phyloP scores from a whole-genome alignment of 2,329 filamentous ascomycete species.

The Aureobasidium sp. region DNA sequence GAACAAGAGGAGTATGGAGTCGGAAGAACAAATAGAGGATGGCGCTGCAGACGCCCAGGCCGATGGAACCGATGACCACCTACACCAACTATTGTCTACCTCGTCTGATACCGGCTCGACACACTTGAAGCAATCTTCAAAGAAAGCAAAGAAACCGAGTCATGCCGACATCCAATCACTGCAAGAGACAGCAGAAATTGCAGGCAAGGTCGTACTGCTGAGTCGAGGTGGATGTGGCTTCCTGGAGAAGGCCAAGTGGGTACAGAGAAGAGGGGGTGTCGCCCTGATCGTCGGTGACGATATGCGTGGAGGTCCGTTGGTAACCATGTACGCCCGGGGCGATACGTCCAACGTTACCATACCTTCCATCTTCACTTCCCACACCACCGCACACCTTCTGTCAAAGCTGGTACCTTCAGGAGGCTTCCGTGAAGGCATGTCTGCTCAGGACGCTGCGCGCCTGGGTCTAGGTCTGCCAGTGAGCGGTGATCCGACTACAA shows the following conservation, averaged over 20 bases:
- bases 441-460: conserved; percentile 52
- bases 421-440: conserved; percentile 53
- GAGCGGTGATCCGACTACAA: conserved; percentile 17
- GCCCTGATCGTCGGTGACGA: conserved; percentile 93
- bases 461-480: conserved; percentile 34
- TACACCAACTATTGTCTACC: conserved; percentile 54
- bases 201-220: conserved; percentile 84
- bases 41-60: conserved; percentile 33
- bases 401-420: conserved; percentile 76
- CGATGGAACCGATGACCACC: conserved; percentile 80
- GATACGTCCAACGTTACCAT: conserved; percentile 94
- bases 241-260: conserved; percentile 95
- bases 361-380: conserved; percentile 87
- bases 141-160: conserved; percentile 28
- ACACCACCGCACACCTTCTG: conserved; percentile 87
- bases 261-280: conserved; percentile 78
- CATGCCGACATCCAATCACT: conserved; percentile 89
- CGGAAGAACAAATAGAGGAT: conserved; percentile 5
- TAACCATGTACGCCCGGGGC: conserved; percentile 97
- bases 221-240: conserved; percentile 94
- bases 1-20: conserved; percentile 20
- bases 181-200: conserved; percentile 86
- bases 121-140: conserved; percentile 30
- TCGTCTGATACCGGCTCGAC: conserved; percentile 38
- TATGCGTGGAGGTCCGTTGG: conserved; percentile 75